Evolutionary conservation across 2,329 filamentous ascomycete species (phyloP).

Genomic region (Fusarium napiforme): DNA sequence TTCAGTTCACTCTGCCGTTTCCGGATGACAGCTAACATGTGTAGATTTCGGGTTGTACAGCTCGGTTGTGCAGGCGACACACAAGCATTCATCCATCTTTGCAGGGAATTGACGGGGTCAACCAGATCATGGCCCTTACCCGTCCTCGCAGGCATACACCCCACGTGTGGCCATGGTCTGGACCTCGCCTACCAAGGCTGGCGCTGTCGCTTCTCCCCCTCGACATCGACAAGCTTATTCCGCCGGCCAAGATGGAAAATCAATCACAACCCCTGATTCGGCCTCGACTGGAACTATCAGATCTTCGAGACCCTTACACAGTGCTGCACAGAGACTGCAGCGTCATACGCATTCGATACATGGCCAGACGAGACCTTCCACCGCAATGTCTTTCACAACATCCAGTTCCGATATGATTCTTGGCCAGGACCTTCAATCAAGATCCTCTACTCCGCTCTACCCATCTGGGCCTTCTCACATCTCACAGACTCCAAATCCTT

Average conservation of each 20-base stretch:
- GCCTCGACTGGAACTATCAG: conserved; percentile 4
- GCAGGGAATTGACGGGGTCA: conserved; percentile 56
- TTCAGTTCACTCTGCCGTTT: background rate
- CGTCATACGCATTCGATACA: background rate
- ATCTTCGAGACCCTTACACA: conserved; percentile 12
- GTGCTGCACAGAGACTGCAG: conserved; percentile 11
- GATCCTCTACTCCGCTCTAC: conserved; percentile 5
- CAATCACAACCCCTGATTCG: conserved; percentile 16
- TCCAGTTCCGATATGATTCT: conserved; percentile 37
- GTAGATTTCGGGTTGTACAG: conserved; percentile 80
- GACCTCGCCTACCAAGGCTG: conserved; percentile 40
- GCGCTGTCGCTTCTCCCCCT: background rate
- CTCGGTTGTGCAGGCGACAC: conserved; percentile 85
- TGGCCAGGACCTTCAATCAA: conserved; percentile 7
- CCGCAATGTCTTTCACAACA: conserved; percentile 36
- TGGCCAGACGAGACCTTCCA: conserved; percentile 25
- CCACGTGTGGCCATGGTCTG: conserved; percentile 55
- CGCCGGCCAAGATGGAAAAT: conserved; percentile 8
- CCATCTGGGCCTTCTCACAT: conserved; percentile 19
- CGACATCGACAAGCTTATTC: conserved; percentile 10
- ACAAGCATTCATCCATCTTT: conserved; percentile 84
- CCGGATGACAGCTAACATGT: background rate
- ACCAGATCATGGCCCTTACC: conserved; percentile 44
- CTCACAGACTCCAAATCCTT: conserved; percentile 27
- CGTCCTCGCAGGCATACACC: conserved; percentile 35